phyloP scores from a whole-genome alignment of 2,329 filamentous ascomycete species.

The Colletotrichum graminicola region DNA sequence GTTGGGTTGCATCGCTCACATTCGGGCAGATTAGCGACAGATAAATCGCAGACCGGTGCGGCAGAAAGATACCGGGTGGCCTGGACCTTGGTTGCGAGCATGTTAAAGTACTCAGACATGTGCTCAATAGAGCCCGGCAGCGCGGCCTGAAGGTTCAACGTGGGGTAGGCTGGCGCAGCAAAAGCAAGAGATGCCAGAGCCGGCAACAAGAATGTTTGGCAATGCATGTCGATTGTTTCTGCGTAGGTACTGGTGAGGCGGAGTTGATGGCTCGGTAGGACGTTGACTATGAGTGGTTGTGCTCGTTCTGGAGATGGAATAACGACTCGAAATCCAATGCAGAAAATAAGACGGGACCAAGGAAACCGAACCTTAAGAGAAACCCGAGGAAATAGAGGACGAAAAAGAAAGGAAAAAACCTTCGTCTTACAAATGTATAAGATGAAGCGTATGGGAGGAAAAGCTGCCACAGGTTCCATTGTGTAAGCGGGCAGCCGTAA shows the following conservation, averaged over 20 bases:
- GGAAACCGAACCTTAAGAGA: conserved; percentile 30
- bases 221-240: conserved; percentile 61
- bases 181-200: conserved; percentile 59
- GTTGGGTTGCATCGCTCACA: conserved; percentile 52
- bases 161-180: conserved; percentile 62
- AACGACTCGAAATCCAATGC: conserved; percentile 24
- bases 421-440: conserved; percentile 26
- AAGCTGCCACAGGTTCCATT: background rate
- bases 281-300: conserved; percentile 18
- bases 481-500: conserved; percentile 30
- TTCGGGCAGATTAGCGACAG: conserved; percentile 63
- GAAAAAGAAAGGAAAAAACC: conserved; percentile 39
- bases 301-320: conserved; percentile 16
- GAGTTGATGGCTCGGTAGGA: conserved; percentile 13
- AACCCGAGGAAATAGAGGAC: conserved; percentile 37
- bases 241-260: conserved; percentile 23
- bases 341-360: conserved; percentile 28
- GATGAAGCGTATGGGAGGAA: conserved; percentile 15
- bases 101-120: conserved; percentile 72
- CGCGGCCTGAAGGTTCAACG: conserved; percentile 54
- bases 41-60: conserved; percentile 66
- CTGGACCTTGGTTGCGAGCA: conserved; percentile 68
- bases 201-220: conserved; percentile 60
- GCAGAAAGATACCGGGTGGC: conserved; percentile 56
- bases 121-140: conserved; percentile 55